Evolutionary conservation across 2,329 filamentous ascomycete genomes (phyloP).

Genomic region (Anthostomella pinea): DNA sequence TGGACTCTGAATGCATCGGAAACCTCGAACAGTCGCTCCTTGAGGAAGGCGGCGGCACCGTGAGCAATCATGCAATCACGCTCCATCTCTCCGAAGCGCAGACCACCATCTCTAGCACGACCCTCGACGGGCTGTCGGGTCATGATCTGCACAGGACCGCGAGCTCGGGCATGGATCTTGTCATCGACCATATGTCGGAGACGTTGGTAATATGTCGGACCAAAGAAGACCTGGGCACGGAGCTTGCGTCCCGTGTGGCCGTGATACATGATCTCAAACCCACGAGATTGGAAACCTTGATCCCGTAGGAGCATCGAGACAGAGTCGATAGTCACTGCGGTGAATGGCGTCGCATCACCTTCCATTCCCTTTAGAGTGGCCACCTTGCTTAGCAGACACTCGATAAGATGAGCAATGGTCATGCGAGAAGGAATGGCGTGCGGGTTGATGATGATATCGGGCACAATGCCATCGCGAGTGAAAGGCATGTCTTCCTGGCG

Average conservation of each 20-base stretch:
- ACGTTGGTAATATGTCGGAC: constrained; percentile 97
- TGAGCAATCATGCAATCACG: constrained; percentile 99
- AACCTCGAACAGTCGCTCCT: constrained; percentile 95
- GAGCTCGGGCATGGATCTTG: constrained; percentile 98
- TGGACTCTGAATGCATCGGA: constrained; percentile 98
- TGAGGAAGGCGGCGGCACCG: constrained; percentile 92
- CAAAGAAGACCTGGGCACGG: constrained; percentile 91
- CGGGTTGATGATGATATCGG: constrained; percentile 97
- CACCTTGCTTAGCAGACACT: constrained; percentile 96
- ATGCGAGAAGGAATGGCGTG: constrained; percentile 99
- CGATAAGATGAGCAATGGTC: constrained; percentile 99
- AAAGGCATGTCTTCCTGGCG: constrained; percentile 99
- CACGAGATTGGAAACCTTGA: constrained; percentile 93
- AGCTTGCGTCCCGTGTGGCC: constrained; percentile 95
- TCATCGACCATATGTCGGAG: constrained; percentile 99
- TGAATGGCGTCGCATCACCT: constrained; percentile 96
- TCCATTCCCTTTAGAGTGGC: constrained; percentile 90
- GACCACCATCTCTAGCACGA: constrained; percentile 94
- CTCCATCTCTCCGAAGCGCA: constrained; percentile 99
- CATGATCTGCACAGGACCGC: constrained; percentile 94
- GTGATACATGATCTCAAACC: constrained; percentile 98
- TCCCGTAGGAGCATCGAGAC: constrained; percentile 82
- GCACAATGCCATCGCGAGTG: constrained; percentile 82
- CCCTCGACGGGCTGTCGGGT: constrained; percentile 96
- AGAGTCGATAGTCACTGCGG: constrained; percentile 92